Conservation (phyloP, 257 asterid genomes). For the Penstemon barbatus region DNA sequence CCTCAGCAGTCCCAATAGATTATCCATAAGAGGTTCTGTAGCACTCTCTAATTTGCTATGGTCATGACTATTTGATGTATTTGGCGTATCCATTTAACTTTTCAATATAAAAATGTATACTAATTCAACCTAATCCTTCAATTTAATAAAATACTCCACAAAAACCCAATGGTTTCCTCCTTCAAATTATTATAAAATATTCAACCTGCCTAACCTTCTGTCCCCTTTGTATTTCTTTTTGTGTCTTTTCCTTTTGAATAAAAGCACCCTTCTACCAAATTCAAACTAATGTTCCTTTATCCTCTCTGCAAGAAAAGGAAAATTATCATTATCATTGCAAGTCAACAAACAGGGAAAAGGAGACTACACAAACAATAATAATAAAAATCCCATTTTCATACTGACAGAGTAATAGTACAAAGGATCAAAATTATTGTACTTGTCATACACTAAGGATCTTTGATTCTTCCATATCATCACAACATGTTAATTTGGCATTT, state of each 20-base stretch:
- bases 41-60: neutral
- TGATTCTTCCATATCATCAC: too few relatives aligned
- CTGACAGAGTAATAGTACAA: too few relatives aligned
- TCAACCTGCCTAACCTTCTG: neutral
- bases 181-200: neutral
- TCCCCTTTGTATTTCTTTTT: neutral
- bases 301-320: constrained; percentile 22
- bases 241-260: neutral
- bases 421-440: too few relatives aligned
- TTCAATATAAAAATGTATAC: too few relatives aligned
- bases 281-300: neutral
- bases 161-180: too few relatives aligned
- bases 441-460: too few relatives aligned
- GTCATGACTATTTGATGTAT: neutral
- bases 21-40: constrained; percentile 40
- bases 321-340: neutral
- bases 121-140: too few relatives aligned
- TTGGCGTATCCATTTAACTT: constrained; percentile 33
- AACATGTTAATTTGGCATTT: too few relatives aligned
- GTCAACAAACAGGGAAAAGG: neutral
- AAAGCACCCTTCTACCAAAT: constrained; percentile 6
- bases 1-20: constrained; percentile 70
- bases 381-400: too few relatives aligned
- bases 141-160: too few relatives aligned
- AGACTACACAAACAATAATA: neutral